Evolutionary conservation across 2,329 filamentous ascomycete species (phyloP), one percentile per base, ranked within the genome.

Genomic region (Colletotrichum zoysiae): DNA sequence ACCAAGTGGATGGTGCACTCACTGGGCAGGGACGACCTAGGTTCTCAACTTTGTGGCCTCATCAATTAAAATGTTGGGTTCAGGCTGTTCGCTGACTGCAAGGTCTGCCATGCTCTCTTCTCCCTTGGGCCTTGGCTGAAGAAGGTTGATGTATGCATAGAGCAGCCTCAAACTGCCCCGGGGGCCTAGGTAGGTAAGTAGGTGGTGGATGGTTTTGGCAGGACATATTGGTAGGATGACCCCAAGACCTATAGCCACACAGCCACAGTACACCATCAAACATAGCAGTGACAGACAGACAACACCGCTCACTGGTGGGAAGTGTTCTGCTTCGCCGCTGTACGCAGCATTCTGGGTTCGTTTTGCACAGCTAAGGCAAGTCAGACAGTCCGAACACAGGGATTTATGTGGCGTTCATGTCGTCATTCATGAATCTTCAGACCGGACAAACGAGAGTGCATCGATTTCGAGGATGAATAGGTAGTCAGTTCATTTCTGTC

Each of bases 371-470:
- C 18, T 5, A 30, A 44, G 67, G 40, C 30, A 38, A 40, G 56
- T 48, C 26, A 67, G 50, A 67, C 64, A 55, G 58, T 58, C 30
- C 42, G 51, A 58, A 55, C 51, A 42, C 42, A 62, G 57, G 68
- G 50, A 44, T 62, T 71, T n/a, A 33, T 51, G 23, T 46, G 57
- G 42, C 64, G 42, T 61, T 18, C 26, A 38, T 60, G 68, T 71
- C 69, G 59, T 71, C 65, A 68, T 63, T 56, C 35, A 62, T 63
- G 51, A 63, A 63, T 68, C 51, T 71, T 42, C 26, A 58, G 57
- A 68, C 35, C 58, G 44, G 42, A 71, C 33, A 50, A 46, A 58
- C 33, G 12, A 35, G 26, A 67, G 51, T 35, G 11, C 59, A 20
- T 40, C 33, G 14, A 42, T 26, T 20, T 7, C 9, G 23, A 20